A percentile compares a stretch with the other conserved stretches of the same genome.
phyloP scores from a whole-genome alignment of 805 yeast species.

The Teunomyces aglyptinius region DNA sequence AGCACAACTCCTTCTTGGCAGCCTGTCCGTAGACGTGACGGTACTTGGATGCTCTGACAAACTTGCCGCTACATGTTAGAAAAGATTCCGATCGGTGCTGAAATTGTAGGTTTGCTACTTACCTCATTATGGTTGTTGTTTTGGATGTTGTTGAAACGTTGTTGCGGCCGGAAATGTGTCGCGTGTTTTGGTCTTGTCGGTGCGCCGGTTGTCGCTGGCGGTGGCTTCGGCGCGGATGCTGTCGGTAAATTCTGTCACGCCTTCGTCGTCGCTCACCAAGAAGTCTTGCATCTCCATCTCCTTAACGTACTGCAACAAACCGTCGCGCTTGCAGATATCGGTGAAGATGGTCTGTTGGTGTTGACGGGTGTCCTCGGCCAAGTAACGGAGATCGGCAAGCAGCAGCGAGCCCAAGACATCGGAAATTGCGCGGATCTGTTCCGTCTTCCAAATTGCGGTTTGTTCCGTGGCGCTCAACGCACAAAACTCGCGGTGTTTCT shows the following conservation, averaged over 20 bases:
- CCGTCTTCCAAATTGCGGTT: not conserved
- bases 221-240: not conserved
- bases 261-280: not conserved
- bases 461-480: not conserved
- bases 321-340: not conserved
- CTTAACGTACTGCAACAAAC: conserved; percentile 1
- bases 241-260: conserved; percentile 1
- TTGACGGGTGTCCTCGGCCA: not conserved
- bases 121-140: conserved; percentile 1
- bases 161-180: too few species aligned
- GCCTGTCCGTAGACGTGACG: conserved; percentile 96
- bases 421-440: not conserved
- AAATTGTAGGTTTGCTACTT: not conserved
- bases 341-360: not conserved
- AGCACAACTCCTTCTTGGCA: conserved; percentile 62
- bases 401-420: not conserved
- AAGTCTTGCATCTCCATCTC: conserved; percentile 2
- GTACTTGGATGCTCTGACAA: conserved; percentile 94
- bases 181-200: not conserved
- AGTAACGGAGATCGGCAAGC: not conserved
- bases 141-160: not conserved
- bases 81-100: not conserved
- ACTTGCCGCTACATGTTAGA: conserved; percentile 60
- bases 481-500: not conserved
- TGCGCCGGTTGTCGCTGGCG: not conserved